These are phyloP conservation scores for Avena insularis DNA, from an alignment of 176 grass and related monocot species.

Conservation along the genomic window DNA sequence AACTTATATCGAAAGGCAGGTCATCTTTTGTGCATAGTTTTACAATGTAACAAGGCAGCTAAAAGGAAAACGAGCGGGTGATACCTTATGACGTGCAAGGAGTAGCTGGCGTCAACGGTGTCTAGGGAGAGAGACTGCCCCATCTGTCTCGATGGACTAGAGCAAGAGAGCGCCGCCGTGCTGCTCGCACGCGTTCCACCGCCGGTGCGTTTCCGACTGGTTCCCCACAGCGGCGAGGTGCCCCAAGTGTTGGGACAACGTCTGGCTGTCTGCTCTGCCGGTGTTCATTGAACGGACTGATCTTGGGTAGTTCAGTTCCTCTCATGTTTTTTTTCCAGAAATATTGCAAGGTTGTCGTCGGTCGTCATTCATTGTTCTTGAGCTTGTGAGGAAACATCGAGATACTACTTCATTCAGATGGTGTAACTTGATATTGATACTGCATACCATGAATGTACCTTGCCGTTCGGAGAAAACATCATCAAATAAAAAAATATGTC, in stretches of 20 bases:
- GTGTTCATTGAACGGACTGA: neutral
- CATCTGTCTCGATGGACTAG: neutral
- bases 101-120: neutral
- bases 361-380: neutral
- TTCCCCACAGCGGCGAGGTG: neutral
- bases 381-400: neutral
- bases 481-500: neutral
- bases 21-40: too few relatives aligned
- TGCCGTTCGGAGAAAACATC: neutral
- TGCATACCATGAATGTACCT: neutral
- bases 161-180: neutral
- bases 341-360: neutral
- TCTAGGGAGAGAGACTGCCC: neutral
- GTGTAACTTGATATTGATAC: neutral
- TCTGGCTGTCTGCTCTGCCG: neutral
- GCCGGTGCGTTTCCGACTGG: neutral
- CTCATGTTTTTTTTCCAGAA: neutral
- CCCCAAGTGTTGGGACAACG: neutral
- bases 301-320: neutral
- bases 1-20: too few relatives aligned
- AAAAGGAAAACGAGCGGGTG: neutral
- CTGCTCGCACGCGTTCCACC: neutral
- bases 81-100: neutral
- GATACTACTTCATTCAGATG: too few relatives aligned
- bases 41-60: too few relatives aligned